Evolutionary conservation across 345 rosid species (phyloP).

Genomic region (Linum lewisii): DNA sequence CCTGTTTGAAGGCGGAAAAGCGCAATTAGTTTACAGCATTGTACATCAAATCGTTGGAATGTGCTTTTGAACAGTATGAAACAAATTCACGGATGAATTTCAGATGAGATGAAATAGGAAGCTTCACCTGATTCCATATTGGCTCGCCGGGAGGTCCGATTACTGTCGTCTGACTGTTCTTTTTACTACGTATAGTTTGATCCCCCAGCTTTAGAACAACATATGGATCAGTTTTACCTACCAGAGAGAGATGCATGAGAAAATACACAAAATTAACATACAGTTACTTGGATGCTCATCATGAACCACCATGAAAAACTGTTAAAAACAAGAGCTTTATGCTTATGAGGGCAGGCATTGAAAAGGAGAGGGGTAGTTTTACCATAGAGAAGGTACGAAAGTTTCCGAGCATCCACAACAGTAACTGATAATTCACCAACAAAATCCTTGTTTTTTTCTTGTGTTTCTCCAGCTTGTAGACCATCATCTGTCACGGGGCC

Average conservation of each 20-base stretch:
- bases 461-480: constrained; percentile 67
- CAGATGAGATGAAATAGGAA: constrained; percentile 11
- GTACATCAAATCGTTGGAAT: constrained; percentile 3
- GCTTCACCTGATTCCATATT: constrained; percentile 92
- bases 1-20: constrained; percentile 42
- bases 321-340: too few species aligned
- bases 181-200: constrained; percentile 87
- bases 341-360: background rate
- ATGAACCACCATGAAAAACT: too few species aligned
- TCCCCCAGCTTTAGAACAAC: constrained; percentile 74
- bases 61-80: background rate
- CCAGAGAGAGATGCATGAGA: constrained; percentile 3
- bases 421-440: constrained; percentile 93
- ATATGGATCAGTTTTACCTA: constrained; percentile 98
- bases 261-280: too few species aligned
- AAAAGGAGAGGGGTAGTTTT: constrained; percentile 8
- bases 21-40: constrained; percentile 2
- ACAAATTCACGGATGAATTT: background rate
- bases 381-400: constrained; percentile 72
- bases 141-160: constrained; percentile 93
- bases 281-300: too few species aligned
- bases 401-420: constrained; percentile 89
- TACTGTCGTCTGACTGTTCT: constrained; percentile 94
- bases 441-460: constrained; percentile 83
- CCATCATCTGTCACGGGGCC: constrained; percentile 67